Percentiles rank a stretch among this genome's conserved stretches.
Conservation (phyloP, 1,284 basidiomycete species). For the Cryptococcus sp. region DNA sequence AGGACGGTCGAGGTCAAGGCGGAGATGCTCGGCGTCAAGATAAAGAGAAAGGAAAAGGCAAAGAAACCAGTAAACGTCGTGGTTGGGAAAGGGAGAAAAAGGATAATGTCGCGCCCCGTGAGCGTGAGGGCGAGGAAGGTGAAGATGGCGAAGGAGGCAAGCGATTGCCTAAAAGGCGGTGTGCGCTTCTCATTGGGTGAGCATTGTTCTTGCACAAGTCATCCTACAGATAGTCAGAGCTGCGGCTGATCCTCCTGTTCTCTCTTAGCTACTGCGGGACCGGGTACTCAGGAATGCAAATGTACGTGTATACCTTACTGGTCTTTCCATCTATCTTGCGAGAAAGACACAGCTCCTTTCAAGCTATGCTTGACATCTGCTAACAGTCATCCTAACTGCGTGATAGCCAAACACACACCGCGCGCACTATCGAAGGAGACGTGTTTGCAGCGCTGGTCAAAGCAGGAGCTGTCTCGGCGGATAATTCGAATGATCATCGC, state of each 20-base stretch:
- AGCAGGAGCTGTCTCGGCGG: constrained; percentile 85
- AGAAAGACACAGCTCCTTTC: neutral
- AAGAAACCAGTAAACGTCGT: constrained; percentile 1
- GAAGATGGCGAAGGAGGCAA: constrained; percentile 29
- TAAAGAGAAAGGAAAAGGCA: constrained; percentile 3
- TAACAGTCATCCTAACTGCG: neutral
- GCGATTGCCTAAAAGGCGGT: constrained; percentile 59
- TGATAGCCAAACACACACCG: constrained; percentile 47
- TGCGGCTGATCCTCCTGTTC: constrained; percentile 3
- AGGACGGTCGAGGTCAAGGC: no score
- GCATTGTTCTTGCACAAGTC: constrained; percentile 5
- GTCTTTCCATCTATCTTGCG: constrained; percentile 1
- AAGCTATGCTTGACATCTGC: neutral
- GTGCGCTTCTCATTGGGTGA: constrained; percentile 59
- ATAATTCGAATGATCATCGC: constrained; percentile 87
- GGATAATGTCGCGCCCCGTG: constrained; percentile 1
- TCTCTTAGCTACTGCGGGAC: constrained; percentile 55
- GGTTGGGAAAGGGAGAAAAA: neutral
- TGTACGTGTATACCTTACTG: constrained; percentile 63
- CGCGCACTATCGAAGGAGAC: constrained; percentile 85
- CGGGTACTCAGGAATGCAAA: constrained; percentile 89
- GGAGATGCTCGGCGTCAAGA: no score
- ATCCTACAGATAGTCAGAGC: neutral
- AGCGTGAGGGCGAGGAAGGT: constrained; percentile 12
- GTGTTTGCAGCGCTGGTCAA: constrained; percentile 86